phyloP scores from a whole-genome alignment of 1,284 basidiomycete species.

The Volvariella volvacea region DNA sequence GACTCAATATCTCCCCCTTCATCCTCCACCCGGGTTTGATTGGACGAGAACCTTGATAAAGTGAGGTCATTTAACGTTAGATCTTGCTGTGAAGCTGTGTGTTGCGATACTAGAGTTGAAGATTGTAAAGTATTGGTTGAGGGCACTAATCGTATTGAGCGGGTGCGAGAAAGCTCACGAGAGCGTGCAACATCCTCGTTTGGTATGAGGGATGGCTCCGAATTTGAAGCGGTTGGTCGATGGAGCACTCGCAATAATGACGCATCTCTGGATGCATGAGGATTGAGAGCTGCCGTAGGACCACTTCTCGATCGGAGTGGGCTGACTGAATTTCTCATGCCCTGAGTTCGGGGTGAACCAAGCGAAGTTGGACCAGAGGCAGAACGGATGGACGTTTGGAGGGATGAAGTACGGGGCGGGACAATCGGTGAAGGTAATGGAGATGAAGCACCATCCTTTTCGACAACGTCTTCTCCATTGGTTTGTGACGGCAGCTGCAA shows the following conservation, averaged over 20 bases:
- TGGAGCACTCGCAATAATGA: conserved; percentile 53
- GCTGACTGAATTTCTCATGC: conserved; percentile 14
- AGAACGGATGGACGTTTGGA: conserved; percentile 29
- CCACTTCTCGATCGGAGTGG: conserved; percentile 31
- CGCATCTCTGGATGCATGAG: conserved; percentile 32
- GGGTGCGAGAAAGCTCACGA: conserved; percentile 29
- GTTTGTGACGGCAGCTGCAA: conserved; percentile 24
- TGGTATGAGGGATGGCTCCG: conserved; percentile 68
- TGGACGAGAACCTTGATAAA: conserved; percentile 35
- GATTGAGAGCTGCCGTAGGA: conserved; percentile 24
- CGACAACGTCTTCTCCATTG: conserved; percentile 13
- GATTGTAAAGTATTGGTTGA: conserved; percentile 7
- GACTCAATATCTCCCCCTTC: conserved; percentile 55
- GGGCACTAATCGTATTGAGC: conserved; percentile 11
- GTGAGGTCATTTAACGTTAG: conserved; percentile 39
- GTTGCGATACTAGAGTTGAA: conserved; percentile 15
- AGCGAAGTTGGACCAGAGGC: conserved; percentile 10
- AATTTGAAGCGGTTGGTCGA: conserved; percentile 65
- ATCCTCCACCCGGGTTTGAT: conserved; percentile 39
- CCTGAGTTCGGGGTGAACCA: conserved; percentile 2
- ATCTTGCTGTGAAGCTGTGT: conserved; percentile 45
- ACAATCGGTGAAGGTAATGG: conserved; percentile 32
- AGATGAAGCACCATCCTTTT: not conserved
- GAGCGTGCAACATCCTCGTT: conserved; percentile 37
- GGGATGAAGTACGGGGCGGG: conserved; percentile 53